Base-by-base conservation (phyloP, 2,329 filamentous ascomycete genomes). In the Aspergillus nomiae region DNA sequence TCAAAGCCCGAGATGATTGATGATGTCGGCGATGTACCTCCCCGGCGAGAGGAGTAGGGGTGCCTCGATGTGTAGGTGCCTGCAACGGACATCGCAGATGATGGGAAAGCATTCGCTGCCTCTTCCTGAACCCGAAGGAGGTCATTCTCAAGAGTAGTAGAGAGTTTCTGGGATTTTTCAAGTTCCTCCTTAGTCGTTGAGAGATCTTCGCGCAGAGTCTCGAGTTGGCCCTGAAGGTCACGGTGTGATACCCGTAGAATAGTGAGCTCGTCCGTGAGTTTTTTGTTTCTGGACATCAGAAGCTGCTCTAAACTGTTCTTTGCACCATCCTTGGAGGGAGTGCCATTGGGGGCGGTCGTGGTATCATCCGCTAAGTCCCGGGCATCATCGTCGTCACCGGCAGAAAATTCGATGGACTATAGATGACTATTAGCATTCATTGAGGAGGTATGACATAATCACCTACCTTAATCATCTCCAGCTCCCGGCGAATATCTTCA, bases 1-100 rank as follows among this genome's bases (percentile, higher is more conserved):
- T 96, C 92, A 74, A 97, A 93, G n/a, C 95, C 95, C 64, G 94
- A 97, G 71, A 99, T 98, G 71, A 99, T 98, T 24, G 94, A 98
- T 4, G 94, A 98, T 1, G 95, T 98, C 0, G 95, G 96, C 3
- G 95, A 98, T 19, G 90, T 87, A 56, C 84, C 83, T 46, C 90
- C 87, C 34, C 90, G 87, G 71, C 88, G 87, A 56, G 91, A 86
- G 45, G 91, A 89, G 69, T 87, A 89, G 2, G 91, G 89, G 72
- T 93, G 91, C 56, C 91, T 87, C 26, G 91, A 94, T 58, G 89
- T 87, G 76, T 97, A 96, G 3, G 94, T 98, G 46, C 94, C 94
- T 2, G 94, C 94, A 46, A 97, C 91, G 2, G 94, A 98, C 75
- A 94, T 93, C 8, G 92, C 94, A 0, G 92, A 93, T 0, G 85